These are phyloP conservation scores for Pholiota molesta DNA, from an alignment of 768 basidiomycete species.

Conservation along the genomic window DNA sequence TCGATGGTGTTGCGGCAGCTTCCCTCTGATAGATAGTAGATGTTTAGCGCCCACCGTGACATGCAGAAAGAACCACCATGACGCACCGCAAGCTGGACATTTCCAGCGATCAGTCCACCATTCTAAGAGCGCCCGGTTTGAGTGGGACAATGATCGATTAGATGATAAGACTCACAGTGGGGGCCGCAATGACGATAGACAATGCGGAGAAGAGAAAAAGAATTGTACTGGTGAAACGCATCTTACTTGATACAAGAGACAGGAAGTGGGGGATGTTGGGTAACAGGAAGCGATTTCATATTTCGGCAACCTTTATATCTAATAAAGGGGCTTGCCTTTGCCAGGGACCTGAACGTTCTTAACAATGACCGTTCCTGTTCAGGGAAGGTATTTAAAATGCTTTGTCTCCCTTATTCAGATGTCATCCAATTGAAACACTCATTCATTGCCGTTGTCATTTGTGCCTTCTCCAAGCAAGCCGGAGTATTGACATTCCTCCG, in stretches of 20 bases:
- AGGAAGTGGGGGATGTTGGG: constrained; percentile 10
- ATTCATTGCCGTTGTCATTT: no score
- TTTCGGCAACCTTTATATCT: no score
- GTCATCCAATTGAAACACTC: no score
- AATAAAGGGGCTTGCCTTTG: no score
- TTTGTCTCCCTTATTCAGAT: no score
- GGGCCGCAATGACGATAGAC: constrained; percentile 25
- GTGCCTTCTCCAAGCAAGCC: no score
- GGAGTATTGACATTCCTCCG: no score
- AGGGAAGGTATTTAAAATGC: no score
- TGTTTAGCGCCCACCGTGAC: neutral
- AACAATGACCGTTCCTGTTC: no score
- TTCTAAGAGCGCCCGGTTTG: constrained; percentile 11
- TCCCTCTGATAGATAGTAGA: neutral
- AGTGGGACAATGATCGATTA: neutral
- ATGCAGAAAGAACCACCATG: neutral
- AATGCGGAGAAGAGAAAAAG: constrained; percentile 28
- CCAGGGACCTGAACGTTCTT: no score
- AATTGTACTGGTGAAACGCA: constrained; percentile 32
- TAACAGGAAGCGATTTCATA: constrained; percentile 9
- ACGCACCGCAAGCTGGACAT: constrained; percentile 19
- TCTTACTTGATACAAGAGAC: constrained; percentile 17
- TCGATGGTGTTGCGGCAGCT: constrained; percentile 7
- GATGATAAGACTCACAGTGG: constrained; percentile 25
- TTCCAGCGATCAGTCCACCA: constrained; percentile 17